These are phyloP conservation scores for Cajanus cajan DNA, from an alignment of 306 rosid genomes.

Conservation along the genomic window DNA sequence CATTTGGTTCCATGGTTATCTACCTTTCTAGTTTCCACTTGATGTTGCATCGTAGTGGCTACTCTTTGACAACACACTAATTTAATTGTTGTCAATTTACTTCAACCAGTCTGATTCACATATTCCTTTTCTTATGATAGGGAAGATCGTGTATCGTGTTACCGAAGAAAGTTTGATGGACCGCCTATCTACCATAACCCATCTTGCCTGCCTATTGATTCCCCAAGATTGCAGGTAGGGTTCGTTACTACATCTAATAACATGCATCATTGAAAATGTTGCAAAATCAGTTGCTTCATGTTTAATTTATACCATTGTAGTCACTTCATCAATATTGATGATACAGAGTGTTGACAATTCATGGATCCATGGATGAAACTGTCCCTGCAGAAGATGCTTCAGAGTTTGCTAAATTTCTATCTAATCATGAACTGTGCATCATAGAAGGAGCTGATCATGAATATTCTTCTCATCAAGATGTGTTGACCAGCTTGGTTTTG, in stretches of 20 bases:
- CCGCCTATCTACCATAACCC: conserved; percentile 65
- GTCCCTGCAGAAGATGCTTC: conserved; percentile 73
- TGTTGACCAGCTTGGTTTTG: conserved; percentile 57
- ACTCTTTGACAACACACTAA: background rate
- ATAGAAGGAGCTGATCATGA: conserved; percentile 89
- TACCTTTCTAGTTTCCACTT: background rate
- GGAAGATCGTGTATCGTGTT: conserved; percentile 61
- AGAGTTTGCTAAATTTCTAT: conserved; percentile 61
- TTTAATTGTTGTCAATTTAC: background rate
- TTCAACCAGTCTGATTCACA: background rate
- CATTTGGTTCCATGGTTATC: background rate
- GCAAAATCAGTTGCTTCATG: conserved; percentile 1
- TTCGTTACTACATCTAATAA: conserved; percentile 16
- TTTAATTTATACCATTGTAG: background rate
- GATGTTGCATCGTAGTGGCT: background rate
- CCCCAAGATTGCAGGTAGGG: conserved; percentile 62
- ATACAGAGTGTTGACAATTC: conserved; percentile 79
- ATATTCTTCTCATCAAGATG: conserved; percentile 60
- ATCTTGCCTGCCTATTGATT: conserved; percentile 57
- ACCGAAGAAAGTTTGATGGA: conserved; percentile 86
- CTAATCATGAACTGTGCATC: conserved; percentile 63
- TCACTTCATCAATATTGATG: conserved; percentile 26
- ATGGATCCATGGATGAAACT: conserved; percentile 79
- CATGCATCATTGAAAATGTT: background rate
- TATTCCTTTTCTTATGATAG: conserved; percentile 37